Conservation (phyloP, 2,329 filamentous ascomycete species). For the Alternaria angustiovoidea region DNA sequence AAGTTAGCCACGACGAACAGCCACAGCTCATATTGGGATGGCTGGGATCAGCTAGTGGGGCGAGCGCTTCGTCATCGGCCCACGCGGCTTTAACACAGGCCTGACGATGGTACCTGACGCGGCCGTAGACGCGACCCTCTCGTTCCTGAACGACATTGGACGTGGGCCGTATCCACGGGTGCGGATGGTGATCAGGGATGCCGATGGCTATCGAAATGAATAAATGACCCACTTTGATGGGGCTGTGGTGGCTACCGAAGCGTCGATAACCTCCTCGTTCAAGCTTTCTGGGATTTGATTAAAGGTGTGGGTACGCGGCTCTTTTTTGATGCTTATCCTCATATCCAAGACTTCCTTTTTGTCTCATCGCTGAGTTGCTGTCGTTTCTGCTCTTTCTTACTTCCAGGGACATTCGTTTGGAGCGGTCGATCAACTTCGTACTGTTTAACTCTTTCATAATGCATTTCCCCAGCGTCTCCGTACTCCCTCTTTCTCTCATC, state of each 20-base stretch:
- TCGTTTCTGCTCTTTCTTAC: background rate
- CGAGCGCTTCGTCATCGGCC: constrained; percentile 7
- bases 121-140: background rate
- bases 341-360: background rate
- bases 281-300: background rate
- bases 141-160: constrained; percentile 1
- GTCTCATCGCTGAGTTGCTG: background rate
- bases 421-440: background rate
- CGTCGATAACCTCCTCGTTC: background rate
- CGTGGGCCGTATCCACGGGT: background rate
- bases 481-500: background rate
- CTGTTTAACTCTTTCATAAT: background rate
- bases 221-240: background rate
- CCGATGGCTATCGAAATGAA: background rate
- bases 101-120: background rate
- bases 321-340: background rate
- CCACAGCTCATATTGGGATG: background rate
- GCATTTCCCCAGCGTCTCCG: background rate
- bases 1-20: background rate
- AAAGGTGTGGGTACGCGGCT: constrained; percentile 1
- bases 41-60: background rate
- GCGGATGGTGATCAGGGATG: background rate
- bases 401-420: background rate
- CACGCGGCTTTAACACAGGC: constrained; percentile 11
- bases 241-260: background rate